These are phyloP conservation scores for Pythium dissimile DNA, from an alignment of 352 stramenopile species.

Conservation along the genomic window DNA sequence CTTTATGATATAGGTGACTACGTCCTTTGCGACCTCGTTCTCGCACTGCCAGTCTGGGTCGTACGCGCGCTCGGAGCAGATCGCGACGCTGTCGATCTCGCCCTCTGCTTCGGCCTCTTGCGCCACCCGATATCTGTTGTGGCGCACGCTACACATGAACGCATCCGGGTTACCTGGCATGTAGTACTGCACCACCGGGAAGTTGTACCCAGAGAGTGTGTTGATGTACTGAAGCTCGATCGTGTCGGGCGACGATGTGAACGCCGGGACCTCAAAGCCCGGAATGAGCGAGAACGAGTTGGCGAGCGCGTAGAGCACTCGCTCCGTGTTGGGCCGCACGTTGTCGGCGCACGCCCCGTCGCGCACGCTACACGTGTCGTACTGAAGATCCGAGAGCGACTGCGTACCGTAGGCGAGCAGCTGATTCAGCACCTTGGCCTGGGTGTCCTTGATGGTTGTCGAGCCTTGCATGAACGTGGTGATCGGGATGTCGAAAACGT, in stretches of 20 bases:
- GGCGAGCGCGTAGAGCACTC: constrained; percentile 1
- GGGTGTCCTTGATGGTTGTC: not conserved
- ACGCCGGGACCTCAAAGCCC: constrained; percentile 11
- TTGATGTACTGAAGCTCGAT: constrained; percentile 23
- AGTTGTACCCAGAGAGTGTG: constrained; percentile 23
- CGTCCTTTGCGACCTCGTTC: constrained; percentile 18
- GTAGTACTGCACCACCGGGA: constrained; percentile 16
- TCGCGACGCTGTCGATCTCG: constrained; percentile 22
- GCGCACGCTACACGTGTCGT: constrained; percentile 16
- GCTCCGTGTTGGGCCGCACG: constrained; percentile 16
- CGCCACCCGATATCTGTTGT: constrained; percentile 7
- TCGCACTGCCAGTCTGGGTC: constrained; percentile 25
- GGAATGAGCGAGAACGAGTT: constrained; percentile 9
- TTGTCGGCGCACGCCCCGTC: constrained; percentile 15
- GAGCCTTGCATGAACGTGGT: constrained; percentile 18
- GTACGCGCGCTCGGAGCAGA: constrained; percentile 20
- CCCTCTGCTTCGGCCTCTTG: constrained; percentile 5
- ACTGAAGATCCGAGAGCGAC: constrained; percentile 20
- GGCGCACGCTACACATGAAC: constrained; percentile 20
- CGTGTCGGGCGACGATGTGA: constrained; percentile 1
- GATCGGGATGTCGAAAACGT: constrained; percentile 20
- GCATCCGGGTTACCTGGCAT: constrained; percentile 8
- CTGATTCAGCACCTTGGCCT: not conserved
- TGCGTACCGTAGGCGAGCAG: constrained; percentile 9
- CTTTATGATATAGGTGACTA: constrained; percentile 14